A percentile compares a stretch with the other conserved stretches of the same genome.
Evolutionary conservation across 371 early-diverging fungal species (phyloP).

Genomic region (Zancudomyces culisetae): DNA sequence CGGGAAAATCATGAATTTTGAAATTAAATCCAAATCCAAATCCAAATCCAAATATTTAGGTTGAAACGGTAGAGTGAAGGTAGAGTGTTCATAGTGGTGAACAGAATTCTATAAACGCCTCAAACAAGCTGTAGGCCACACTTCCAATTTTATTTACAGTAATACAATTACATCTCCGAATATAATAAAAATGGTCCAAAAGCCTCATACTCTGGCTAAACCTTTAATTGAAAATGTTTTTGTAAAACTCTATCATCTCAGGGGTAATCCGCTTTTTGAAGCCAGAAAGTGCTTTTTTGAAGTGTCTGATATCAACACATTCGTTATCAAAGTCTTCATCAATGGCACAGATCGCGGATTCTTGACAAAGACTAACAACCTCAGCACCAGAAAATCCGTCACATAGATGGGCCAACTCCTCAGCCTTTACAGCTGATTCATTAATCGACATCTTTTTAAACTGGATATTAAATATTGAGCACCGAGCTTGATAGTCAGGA

Average conservation of each 20-base stretch:
- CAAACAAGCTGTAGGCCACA: too few relatives aligned
- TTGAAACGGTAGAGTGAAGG: too few relatives aligned
- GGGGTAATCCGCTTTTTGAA: constrained; percentile 66
- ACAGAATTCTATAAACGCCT: too few relatives aligned
- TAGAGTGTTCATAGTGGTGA: too few relatives aligned
- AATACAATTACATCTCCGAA: too few relatives aligned
- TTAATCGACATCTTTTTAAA: constrained; percentile 37
- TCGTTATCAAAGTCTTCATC: constrained; percentile 51
- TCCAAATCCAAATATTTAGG: too few relatives aligned
- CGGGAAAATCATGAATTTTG: too few relatives aligned
- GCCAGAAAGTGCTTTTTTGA: constrained; percentile 32
- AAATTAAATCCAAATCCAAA: too few relatives aligned
- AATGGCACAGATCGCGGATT: constrained; percentile 82
- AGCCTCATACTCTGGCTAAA: neutral
- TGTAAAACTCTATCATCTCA: constrained; percentile 81
- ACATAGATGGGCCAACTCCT: constrained; percentile 43
- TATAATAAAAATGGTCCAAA: too few relatives aligned
- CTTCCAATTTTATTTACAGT: too few relatives aligned
- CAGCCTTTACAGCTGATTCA: constrained; percentile 35
- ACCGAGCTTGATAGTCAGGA: constrained; percentile 61
- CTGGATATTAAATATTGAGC: constrained; percentile 63
- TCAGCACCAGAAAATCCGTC: constrained; percentile 93
- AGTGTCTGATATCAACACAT: constrained; percentile 44
- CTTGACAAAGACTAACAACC: constrained; percentile 80
- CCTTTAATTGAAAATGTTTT: constrained; percentile 24